A percentile compares a stretch with the other conserved stretches of the same genome.
Conservation (phyloP, 306 rosid genomes). For the Clitoria ternatea region DNA sequence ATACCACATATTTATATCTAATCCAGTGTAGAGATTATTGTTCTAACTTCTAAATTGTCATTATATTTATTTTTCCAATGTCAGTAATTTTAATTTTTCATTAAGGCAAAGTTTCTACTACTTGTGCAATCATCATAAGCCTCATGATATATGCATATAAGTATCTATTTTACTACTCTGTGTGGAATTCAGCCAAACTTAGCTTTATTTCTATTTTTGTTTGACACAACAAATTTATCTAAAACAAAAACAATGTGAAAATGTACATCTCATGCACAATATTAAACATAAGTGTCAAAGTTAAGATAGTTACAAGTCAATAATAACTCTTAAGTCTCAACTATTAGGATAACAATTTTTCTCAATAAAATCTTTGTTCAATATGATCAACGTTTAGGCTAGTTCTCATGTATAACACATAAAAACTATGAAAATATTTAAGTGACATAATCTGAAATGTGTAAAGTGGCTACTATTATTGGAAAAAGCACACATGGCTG, state of each 20-base stretch:
- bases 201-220: neutral
- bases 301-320: neutral
- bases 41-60: neutral
- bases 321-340: neutral
- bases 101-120: neutral
- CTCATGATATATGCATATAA: neutral
- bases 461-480: neutral
- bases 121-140: neutral
- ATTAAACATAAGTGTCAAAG: neutral
- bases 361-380: neutral
- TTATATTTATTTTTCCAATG: neutral
- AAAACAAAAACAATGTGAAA: neutral
- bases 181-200: neutral
- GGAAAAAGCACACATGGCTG: neutral
- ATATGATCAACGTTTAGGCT: neutral
- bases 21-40: neutral
- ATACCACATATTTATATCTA: neutral
- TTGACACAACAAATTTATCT: conserved; percentile 1
- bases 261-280: neutral
- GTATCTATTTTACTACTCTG: neutral
- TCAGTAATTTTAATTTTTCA: neutral
- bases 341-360: neutral
- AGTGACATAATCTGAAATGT: neutral
- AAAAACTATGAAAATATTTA: neutral
- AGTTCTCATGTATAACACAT: neutral